Percentiles rank a stretch among this genome's conserved stretches.
phyloP scores from a whole-genome alignment of 176 grass and related monocot genomes.

The Leersia perrieri region DNA sequence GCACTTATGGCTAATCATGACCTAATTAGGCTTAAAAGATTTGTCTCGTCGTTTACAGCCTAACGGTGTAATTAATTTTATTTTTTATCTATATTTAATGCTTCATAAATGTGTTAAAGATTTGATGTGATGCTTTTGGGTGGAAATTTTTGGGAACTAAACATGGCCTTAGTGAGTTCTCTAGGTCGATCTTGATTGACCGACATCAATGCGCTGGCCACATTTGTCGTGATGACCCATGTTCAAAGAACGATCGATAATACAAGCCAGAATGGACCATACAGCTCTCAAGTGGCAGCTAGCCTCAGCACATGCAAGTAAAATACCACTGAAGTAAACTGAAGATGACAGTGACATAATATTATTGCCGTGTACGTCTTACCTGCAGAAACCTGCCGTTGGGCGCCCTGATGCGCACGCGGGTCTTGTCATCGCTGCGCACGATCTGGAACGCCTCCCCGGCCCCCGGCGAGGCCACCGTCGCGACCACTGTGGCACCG shows the following conservation, averaged over 20 bases:
- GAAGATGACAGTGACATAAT: too few relatives aligned
- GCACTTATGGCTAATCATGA: too few relatives aligned
- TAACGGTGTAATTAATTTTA: too few relatives aligned
- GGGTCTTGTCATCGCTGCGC: constrained; percentile 13
- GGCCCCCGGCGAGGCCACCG: constrained; percentile 26
- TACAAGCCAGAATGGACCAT: background rate
- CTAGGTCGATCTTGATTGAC: background rate
- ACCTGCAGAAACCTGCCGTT: constrained; percentile 61
- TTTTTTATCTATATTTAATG: too few relatives aligned
- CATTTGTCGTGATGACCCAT: background rate
- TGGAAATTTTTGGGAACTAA: too few relatives aligned
- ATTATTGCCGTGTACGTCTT: background rate
- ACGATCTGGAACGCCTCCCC: constrained; percentile 55
- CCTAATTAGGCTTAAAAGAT: too few relatives aligned
- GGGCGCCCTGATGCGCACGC: constrained; percentile 44
- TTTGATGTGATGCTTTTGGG: too few relatives aligned
- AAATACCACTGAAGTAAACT: too few relatives aligned
- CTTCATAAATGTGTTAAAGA: too few relatives aligned
- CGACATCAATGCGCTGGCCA: background rate
- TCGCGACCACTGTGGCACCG: constrained; percentile 27
- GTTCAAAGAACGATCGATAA: background rate
- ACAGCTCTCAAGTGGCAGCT: background rate
- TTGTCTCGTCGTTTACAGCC: too few relatives aligned
- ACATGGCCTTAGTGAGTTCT: too few relatives aligned
- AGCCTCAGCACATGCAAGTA: background rate